Percentiles rank a stretch among this genome's conserved stretches.
These are phyloP conservation scores for Penicillium sp. DNA, from an alignment of 2,329 filamentous ascomycete genomes.

Conservation along the genomic window DNA sequence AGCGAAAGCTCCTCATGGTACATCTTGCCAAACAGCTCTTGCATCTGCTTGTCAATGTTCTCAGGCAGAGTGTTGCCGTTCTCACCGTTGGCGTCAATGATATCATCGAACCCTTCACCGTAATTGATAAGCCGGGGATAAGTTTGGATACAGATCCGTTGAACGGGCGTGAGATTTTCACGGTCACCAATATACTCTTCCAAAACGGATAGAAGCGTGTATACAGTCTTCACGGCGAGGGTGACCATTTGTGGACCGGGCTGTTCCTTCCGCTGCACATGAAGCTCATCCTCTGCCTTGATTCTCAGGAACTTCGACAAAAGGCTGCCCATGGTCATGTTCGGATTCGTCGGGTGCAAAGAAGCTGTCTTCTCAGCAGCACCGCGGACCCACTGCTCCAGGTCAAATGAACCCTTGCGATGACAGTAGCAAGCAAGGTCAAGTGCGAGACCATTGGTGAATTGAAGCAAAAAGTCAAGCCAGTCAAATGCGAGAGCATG, in stretches of 20 bases:
- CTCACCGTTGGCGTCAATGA: conserved; percentile 80
- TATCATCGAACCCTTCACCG: conserved; percentile 83
- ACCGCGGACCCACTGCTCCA: conserved; percentile 73
- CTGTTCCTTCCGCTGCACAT: conserved; percentile 66
- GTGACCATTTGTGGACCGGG: conserved; percentile 64
- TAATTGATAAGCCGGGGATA: conserved; percentile 97
- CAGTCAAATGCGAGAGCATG: conserved; percentile 77
- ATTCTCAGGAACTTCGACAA: conserved; percentile 77
- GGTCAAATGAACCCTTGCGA: conserved; percentile 71
- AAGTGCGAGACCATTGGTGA: conserved; percentile 77
- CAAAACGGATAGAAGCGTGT: conserved; percentile 71
- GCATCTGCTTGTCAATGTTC: conserved; percentile 84
- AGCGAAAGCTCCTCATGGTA: conserved; percentile 88
- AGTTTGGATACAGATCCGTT: conserved; percentile 81
- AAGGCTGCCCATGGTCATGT: conserved; percentile 63
- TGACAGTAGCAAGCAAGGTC: conserved; percentile 84
- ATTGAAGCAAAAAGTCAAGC: conserved; percentile 73
- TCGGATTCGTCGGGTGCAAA: conserved; percentile 36
- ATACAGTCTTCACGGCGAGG: conserved; percentile 79
- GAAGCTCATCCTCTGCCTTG: conserved; percentile 76
- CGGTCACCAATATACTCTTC: conserved; percentile 60
- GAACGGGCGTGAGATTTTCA: conserved; percentile 71
- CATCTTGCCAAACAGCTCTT: conserved; percentile 97
- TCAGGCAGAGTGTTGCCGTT: conserved; percentile 75
- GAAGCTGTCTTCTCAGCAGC: conserved; percentile 52